Percentiles rank a stretch among this genome's conserved stretches.
Evolutionary conservation across 495 filamentous ascomycete genomes (phyloP).

Genomic region (Cenococcum geophilum): DNA sequence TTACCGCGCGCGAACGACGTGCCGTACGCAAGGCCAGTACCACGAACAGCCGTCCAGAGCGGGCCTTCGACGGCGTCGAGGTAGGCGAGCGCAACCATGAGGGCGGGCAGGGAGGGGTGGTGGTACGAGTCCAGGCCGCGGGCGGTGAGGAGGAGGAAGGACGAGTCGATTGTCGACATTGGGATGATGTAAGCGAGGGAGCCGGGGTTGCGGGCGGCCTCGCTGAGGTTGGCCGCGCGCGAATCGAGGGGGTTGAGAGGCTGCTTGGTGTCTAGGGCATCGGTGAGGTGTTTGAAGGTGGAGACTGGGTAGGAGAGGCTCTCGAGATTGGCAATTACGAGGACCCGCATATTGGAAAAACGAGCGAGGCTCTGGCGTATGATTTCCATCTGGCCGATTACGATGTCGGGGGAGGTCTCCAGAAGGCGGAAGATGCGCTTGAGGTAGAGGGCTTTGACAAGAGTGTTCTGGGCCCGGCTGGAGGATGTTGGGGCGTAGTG

Average conservation of each 20-base stretch:
- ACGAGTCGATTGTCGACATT: slow-evolving; percentile 90
- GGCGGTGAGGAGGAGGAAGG: slow-evolving; percentile 69
- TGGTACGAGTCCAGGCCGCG: slow-evolving; percentile 67
- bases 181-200: slow-evolving; percentile 72
- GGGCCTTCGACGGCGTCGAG: slow-evolving; percentile 92
- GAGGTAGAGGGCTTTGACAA: slow-evolving; percentile 84
- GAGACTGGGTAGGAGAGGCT: slow-evolving; percentile 74
- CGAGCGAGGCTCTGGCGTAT: slow-evolving; percentile 67
- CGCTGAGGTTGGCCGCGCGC: slow-evolving; percentile 58
- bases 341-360: slow-evolving; percentile 74
- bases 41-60: slow-evolving; percentile 85
- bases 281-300: slow-evolving; percentile 65
- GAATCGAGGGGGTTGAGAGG: slow-evolving; percentile 55
- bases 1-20: slow-evolving; percentile 66
- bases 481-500: slow-evolving; percentile 68
- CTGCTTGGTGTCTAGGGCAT: slow-evolving; percentile 34
- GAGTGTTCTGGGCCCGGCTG: slow-evolving; percentile 66
- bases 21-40: slow-evolving; percentile 87
- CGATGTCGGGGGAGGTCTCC: slow-evolving; percentile 59
- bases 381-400: slow-evolving; percentile 68
- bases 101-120: slow-evolving; percentile 71
- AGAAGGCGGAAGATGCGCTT: slow-evolving; percentile 74
- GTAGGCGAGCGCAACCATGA: slow-evolving; percentile 81
- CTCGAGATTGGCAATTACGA: slow-evolving; percentile 75
- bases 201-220: slow-evolving; percentile 66